Base-by-base conservation (phyloP, 345 rosid genomes). In the Lepidium africanum region DNA sequence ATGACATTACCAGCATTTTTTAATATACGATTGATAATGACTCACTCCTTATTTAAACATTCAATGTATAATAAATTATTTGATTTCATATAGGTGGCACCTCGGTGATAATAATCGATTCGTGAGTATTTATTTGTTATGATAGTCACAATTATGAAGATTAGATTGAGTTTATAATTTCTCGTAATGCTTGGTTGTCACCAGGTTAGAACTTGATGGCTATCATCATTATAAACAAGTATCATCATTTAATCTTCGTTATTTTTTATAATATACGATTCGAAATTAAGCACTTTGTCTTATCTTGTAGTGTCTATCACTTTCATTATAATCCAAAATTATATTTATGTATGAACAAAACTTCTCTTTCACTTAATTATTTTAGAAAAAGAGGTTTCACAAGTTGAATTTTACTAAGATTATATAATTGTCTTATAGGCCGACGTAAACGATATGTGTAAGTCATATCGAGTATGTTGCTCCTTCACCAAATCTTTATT, bases 131-230 rank as follows among this genome's bases (percentile, higher is more conserved):
- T 7, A 33, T 66, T 73, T 38, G 33, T 32, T 0, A 63, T 58
- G 58, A 40, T 59, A 37, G 5, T 50, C 56, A 37, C 63, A 47
- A 47, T 56, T 27, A 63, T 63, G 57, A 17, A 36, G 33, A 39
- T 12, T 10, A 62, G 58, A 13, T 13, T 0, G 32, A 19, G 39
- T 10, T 64, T 30, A 30, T 57, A 15, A 64, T 48, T 58, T 73
- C 45, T 54, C 32, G 67, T 59, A 13, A 5, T 58, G 67, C 36
- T 66, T 55, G 56, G 51, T 73, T 66, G 67, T 74, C 55, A 67
- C 59, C 67, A 66, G 60, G 56, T 54, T 59, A 71, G 56, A 45
- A 15, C 41, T 71, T 16, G 61, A 58, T 55, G 14, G 21, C 38
- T 11, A 32, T 33, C 12, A 33, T 48, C 27, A 65, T 45, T 69